phyloP scores from a whole-genome alignment of 306 rosid species.

The Cicer judaicum region DNA sequence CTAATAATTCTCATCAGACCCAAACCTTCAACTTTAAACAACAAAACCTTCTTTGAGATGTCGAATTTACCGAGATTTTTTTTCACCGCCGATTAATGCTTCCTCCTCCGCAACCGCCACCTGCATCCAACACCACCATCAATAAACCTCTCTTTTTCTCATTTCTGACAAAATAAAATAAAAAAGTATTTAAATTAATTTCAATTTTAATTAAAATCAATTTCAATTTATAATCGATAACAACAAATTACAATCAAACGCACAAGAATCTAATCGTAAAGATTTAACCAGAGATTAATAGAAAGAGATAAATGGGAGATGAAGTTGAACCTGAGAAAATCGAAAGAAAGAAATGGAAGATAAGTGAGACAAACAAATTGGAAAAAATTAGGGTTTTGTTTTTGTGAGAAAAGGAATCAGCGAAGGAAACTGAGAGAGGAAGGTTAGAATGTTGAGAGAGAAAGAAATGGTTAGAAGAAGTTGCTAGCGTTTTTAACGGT shows the following conservation, averaged over 20 bases:
- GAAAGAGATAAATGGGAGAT: not conserved
- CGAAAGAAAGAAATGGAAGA: constrained; percentile 31
- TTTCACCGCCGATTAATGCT: constrained; percentile 1
- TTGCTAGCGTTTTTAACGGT: constrained; percentile 50
- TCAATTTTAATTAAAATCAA: not conserved
- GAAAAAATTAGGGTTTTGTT: constrained; percentile 38
- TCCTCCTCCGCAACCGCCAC: constrained; percentile 53
- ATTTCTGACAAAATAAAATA: no score
- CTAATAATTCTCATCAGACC: constrained; percentile 99
- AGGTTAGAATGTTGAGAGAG: constrained; percentile 42
- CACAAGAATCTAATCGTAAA: constrained; percentile 1
- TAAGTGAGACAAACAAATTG: constrained; percentile 17
- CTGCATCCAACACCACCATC: constrained; percentile 60
- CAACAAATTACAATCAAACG: not conserved
- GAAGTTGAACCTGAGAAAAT: constrained; percentile 42
- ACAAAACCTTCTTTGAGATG: constrained; percentile 68
- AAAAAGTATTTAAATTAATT: no score
- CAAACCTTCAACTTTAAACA: constrained; percentile 74
- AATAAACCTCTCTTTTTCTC: not conserved
- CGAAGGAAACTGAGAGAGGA: constrained; percentile 43
- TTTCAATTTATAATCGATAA: constrained; percentile 21
- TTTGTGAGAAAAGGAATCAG: constrained; percentile 28
- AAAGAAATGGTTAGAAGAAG: constrained; percentile 20
- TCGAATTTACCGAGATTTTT: constrained; percentile 61
- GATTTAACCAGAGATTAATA: constrained; percentile 4